A percentile compares a stretch with the other conserved stretches of the same genome.
phyloP scores from a whole-genome alignment of 2,329 filamentous ascomycete genomes.

The Alternaria triticimaculans region DNA sequence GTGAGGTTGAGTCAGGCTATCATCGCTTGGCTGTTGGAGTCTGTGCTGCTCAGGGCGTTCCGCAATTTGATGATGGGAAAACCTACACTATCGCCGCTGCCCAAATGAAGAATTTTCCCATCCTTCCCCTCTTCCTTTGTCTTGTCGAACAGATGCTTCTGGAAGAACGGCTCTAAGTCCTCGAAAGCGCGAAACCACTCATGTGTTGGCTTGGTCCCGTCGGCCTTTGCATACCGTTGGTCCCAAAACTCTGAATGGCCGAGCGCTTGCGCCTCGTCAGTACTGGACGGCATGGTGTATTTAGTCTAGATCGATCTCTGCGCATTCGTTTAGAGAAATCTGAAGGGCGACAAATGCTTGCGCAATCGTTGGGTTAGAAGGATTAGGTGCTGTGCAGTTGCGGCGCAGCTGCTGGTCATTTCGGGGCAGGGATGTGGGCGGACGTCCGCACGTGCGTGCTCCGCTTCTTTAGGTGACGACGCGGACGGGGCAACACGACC shows the following conservation, averaged over 20 bases:
- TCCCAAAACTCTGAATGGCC: slow-evolving; percentile 56
- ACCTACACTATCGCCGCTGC: slow-evolving; percentile 63
- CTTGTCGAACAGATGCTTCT: slow-evolving; percentile 51
- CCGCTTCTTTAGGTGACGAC: too few relatives aligned
- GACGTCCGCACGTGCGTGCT: too few relatives aligned
- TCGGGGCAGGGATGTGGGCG: background rate
- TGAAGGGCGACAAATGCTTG: background rate
- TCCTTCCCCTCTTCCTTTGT: slow-evolving; percentile 30
- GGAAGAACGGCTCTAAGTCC: slow-evolving; percentile 58
- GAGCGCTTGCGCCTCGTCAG: slow-evolving; percentile 13
- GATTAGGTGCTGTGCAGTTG: background rate
- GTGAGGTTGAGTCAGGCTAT: rapidly evolving
- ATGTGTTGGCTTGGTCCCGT: slow-evolving; percentile 51
- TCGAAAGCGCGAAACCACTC: slow-evolving; percentile 63
- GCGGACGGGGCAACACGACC: too few relatives aligned
- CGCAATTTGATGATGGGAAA: background rate
- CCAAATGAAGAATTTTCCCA: slow-evolving; percentile 62
- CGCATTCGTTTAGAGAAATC: background rate
- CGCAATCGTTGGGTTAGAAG: background rate
- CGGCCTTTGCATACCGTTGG: slow-evolving; percentile 52
- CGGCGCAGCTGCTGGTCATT: background rate
- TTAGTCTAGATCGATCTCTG: background rate
- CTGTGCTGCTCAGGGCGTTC: background rate
- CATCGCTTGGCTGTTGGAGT: background rate
- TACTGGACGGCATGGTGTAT: slow-evolving; percentile 11